These are phyloP conservation scores for Fusarium odoratissimum DNA, from an alignment of 2,329 filamentous ascomycete species.

Conservation along the genomic window DNA sequence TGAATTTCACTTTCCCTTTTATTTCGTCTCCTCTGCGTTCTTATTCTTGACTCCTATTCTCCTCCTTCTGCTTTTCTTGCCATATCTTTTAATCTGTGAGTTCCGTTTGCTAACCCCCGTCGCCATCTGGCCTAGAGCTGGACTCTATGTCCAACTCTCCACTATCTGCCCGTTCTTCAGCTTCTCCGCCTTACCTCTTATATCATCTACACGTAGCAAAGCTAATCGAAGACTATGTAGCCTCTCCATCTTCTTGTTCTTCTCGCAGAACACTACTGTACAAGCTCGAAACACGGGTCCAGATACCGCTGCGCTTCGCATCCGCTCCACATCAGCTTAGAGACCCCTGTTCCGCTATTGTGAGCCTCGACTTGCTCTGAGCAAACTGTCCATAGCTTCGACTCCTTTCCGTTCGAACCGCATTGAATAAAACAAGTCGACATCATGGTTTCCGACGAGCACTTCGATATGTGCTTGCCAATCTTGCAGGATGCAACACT, in stretches of 20 bases:
- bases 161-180: conserved; percentile 35
- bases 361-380: conserved; percentile 23
- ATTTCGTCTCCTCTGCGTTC: conserved; percentile 33
- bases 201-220: conserved; percentile 3
- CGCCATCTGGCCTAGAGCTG: not conserved
- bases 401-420: conserved; percentile 14
- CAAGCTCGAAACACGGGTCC: conserved; percentile 13
- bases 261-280: conserved; percentile 14
- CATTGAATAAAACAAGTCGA: conserved; percentile 38
- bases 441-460: conserved; percentile 90
- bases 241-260: conserved; percentile 35
- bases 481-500: conserved; percentile 84
- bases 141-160: conserved; percentile 34
- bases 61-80: conserved; percentile 25
- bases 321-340: conserved; percentile 31
- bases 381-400: conserved; percentile 30
- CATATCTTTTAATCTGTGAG: conserved; percentile 38
- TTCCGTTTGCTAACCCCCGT: conserved; percentile 6
- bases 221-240: conserved; percentile 38
- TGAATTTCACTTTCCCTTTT: conserved; percentile 30
- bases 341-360: conserved; percentile 26
- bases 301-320: conserved; percentile 14
- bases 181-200: conserved; percentile 28
- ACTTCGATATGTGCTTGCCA: conserved; percentile 91
- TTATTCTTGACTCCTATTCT: conserved; percentile 18